These are phyloP conservation scores for Cyclotella cryptica DNA, from an alignment of 108 stramenopile genomes.

Conservation along the genomic window DNA sequence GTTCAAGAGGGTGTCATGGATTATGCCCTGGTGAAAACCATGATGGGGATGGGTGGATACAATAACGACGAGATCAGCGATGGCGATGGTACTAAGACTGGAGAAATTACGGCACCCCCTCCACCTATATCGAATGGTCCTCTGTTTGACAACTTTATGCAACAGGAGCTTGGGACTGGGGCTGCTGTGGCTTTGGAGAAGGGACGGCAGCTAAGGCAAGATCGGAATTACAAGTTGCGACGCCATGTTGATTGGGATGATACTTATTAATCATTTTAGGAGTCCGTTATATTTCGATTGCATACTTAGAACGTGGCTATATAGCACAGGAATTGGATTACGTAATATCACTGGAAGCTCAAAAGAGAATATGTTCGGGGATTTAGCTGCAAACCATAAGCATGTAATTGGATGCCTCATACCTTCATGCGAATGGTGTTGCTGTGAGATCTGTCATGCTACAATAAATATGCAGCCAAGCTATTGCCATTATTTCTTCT, in stretches of 20 bases:
- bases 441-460: no score
- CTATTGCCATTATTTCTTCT: no score
- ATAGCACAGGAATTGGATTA: no score
- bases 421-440: no score
- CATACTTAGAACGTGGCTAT: no score
- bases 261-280: conserved; percentile 29
- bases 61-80: neutral
- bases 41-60: conserved; percentile 53
- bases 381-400: no score
- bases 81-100: neutral
- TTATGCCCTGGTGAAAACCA: conserved; percentile 51
- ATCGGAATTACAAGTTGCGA: conserved; percentile 54
- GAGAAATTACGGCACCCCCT: conserved; percentile 4
- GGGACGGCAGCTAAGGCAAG: conserved; percentile 41
- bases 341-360: no score
- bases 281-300: no score
- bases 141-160: conserved; percentile 50
- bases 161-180: conserved; percentile 47
- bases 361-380: no score
- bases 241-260: conserved; percentile 57
- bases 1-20: conserved; percentile 67
- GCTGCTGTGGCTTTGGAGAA: conserved; percentile 41
- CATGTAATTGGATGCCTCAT: no score
- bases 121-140: conserved; percentile 54
- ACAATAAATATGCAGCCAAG: no score